Evolutionary conservation across 192 early-diverging fungal genomes (phyloP).

Genomic region (Lobosporangium transversale): DNA sequence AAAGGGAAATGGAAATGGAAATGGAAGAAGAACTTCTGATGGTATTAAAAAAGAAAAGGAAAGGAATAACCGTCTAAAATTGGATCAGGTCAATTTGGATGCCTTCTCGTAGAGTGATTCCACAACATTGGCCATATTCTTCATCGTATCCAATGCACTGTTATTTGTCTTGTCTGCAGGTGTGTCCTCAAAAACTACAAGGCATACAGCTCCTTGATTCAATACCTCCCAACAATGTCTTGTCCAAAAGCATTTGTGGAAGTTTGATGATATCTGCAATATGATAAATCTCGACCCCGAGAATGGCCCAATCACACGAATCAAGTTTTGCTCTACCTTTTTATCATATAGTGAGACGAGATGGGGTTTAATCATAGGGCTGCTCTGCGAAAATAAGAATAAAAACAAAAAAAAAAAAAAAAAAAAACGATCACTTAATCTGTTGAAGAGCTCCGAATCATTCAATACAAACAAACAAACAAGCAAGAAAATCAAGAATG

Average conservation of each 20-base stretch:
- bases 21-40: no score
- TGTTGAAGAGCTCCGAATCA: no score
- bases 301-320: conserved; percentile 98
- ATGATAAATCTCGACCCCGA: conserved; percentile 96
- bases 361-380: conserved; percentile 94
- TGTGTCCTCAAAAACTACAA: conserved; percentile 94
- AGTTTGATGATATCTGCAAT: conserved; percentile 94
- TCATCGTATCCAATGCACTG: conserved; percentile 92
- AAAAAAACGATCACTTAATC: no score
- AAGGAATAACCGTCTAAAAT: no score
- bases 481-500: no score
- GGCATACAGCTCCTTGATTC: conserved; percentile 95
- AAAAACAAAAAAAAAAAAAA: no score
- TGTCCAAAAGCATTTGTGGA: conserved; percentile 99
- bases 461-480: no score
- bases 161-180: conserved; percentile 93
- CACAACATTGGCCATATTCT: conserved; percentile 95
- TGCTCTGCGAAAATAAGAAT: no score
- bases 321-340: conserved; percentile 94
- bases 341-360: conserved; percentile 95
- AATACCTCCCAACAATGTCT: conserved; percentile 94
- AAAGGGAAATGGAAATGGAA: no score
- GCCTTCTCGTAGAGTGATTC: conserved; percentile 95
- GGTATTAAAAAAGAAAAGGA: no score
- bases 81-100: conserved; percentile 45